Conservation (phyloP, 257 asterid species). For the Solanum chmielewskii region DNA sequence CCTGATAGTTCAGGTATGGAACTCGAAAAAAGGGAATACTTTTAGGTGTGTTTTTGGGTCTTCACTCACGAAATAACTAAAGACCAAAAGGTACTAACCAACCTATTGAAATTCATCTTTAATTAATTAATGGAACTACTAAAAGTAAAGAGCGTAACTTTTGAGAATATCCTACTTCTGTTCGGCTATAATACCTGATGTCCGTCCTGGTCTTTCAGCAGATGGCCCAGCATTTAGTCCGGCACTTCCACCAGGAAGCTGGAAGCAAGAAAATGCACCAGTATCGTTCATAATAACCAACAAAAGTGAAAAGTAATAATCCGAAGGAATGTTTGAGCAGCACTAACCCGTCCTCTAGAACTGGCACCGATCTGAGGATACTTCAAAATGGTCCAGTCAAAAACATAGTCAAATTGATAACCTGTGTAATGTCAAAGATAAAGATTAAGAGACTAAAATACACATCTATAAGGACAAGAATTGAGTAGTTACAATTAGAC, state of each 20-base stretch:
- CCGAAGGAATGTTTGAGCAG: not conserved
- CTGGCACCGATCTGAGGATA: constrained; percentile 88
- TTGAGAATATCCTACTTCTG: not conserved
- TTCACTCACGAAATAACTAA: not conserved
- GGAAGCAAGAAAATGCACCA: constrained; percentile 11
- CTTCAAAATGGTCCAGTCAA: constrained; percentile 94
- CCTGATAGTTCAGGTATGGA: not conserved
- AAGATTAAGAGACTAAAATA: not conserved
- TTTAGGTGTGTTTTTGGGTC: not conserved
- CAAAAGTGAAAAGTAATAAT: not conserved
- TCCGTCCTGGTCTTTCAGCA: constrained; percentile 69
- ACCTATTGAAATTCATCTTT: not conserved
- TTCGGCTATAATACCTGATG: constrained; percentile 43
- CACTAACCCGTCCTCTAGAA: constrained; percentile 66
- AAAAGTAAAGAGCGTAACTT: not conserved
- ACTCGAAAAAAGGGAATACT: not conserved
- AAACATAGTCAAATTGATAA: constrained; percentile 90
- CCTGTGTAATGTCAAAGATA: constrained; percentile 30
- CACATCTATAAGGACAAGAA: not conserved
- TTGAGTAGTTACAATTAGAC: not conserved
- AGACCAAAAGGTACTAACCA: not conserved
- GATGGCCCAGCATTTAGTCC: constrained; percentile 59
- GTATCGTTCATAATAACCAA: not conserved
- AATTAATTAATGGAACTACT: not conserved
- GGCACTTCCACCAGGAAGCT: constrained; percentile 60